These are phyloP conservation scores for Zanthoxylum bungeanum DNA, from an alignment of 345 rosid genomes.

Conservation along the genomic window DNA sequence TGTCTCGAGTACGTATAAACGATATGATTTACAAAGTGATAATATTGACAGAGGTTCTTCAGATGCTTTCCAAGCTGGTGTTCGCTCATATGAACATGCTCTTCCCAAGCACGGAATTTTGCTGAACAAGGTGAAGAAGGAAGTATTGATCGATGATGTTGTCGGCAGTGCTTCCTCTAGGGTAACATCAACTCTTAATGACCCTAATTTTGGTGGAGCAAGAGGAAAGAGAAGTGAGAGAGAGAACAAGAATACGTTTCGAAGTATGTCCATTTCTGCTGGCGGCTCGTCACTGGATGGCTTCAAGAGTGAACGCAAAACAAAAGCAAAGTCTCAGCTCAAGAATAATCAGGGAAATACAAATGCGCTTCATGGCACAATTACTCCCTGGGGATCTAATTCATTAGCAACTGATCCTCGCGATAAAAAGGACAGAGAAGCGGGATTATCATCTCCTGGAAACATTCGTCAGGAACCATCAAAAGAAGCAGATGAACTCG, in stretches of 20 bases:
- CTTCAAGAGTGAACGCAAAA: slow-evolving; percentile 30
- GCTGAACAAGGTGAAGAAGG: slow-evolving; percentile 39
- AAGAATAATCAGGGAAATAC: slow-evolving; percentile 38
- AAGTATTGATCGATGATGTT: slow-evolving; percentile 70
- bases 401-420: slow-evolving; percentile 12
- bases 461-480: slow-evolving; percentile 17
- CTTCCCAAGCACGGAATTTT: slow-evolving; percentile 15
- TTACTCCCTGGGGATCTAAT: slow-evolving; percentile 16
- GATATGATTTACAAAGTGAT: slow-evolving; percentile 31
- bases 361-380: slow-evolving; percentile 23
- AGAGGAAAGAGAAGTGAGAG: slow-evolving; percentile 57
- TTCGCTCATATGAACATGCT: slow-evolving; percentile 20
- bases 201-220: slow-evolving; percentile 36
- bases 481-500: slow-evolving; percentile 43
- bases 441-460: slow-evolving; percentile 12
- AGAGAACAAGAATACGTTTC: slow-evolving; percentile 36
- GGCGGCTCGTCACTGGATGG: slow-evolving; percentile 24
- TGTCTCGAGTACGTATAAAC: slow-evolving; percentile 52
- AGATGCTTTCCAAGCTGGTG: slow-evolving; percentile 18
- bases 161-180: slow-evolving; percentile 73
- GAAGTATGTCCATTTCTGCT: slow-evolving; percentile 27
- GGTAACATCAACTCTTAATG: slow-evolving; percentile 48
- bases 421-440: slow-evolving; percentile 16
- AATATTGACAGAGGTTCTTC: slow-evolving; percentile 30
- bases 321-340: slow-evolving; percentile 62